Percentiles rank a stretch among this genome's conserved stretches.
Conservation (phyloP, 805 yeast species). For the Cyberlindnera xylosilytica region DNA sequence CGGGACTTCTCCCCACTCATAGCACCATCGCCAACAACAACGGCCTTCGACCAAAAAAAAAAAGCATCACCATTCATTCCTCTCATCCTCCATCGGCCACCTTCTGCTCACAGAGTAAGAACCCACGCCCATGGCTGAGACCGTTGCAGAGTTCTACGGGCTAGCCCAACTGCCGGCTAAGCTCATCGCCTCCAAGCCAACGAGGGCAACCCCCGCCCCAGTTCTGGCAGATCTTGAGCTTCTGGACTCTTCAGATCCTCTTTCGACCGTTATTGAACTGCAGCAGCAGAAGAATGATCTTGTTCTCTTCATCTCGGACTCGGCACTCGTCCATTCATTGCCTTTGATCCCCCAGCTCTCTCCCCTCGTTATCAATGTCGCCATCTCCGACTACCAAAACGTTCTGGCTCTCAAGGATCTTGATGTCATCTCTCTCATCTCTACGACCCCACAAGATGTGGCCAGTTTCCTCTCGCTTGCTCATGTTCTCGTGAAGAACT, state of each 20-base stretch:
- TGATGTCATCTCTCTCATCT: constrained; percentile 60
- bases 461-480: constrained; percentile 55
- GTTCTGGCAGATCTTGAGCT: constrained; percentile 13
- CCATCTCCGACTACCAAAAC: constrained; percentile 63
- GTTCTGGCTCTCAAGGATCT: constrained; percentile 74
- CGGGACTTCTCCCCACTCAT: not conserved
- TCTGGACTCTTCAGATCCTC: constrained; percentile 18
- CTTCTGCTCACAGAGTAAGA: not conserved
- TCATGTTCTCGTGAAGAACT: constrained; percentile 48
- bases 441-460: constrained; percentile 57
- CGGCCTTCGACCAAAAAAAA: not conserved
- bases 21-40: not conserved
- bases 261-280: constrained; percentile 11
- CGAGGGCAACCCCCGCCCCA: constrained; percentile 4
- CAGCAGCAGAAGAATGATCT: constrained; percentile 1
- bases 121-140: too few relatives aligned
- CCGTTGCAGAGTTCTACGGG: constrained; percentile 9
- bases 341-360: constrained; percentile 50
- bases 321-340: constrained; percentile 52
- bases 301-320: constrained; percentile 47
- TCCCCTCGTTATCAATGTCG: constrained; percentile 59
- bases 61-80: too few relatives aligned
- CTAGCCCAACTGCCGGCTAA: constrained; percentile 3
- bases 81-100: not conserved
- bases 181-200: constrained; percentile 15